phyloP scores from a whole-genome alignment of 2,329 filamentous ascomycete species.

The Ophiostoma sp. region DNA sequence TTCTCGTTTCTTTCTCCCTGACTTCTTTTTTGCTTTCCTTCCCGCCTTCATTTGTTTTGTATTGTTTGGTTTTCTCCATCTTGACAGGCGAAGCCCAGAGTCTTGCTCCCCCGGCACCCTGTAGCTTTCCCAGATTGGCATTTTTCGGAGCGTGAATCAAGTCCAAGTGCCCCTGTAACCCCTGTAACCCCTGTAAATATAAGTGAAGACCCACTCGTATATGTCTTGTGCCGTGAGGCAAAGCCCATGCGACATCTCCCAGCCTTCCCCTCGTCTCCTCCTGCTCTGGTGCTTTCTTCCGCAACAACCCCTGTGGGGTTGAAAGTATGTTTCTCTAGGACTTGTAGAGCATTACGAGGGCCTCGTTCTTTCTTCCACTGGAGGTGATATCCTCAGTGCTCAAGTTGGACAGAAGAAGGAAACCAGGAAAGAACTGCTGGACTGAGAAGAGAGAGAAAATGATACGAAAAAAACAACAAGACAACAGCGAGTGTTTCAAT shows the following conservation, averaged over 20 bases:
- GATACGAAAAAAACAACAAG: not conserved
- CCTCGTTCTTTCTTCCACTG: not conserved
- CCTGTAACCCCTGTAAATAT: not conserved
- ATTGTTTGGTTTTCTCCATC: not conserved
- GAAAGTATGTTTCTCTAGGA: not conserved
- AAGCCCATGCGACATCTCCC: not conserved
- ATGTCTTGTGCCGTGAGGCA: not conserved
- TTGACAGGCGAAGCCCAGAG: not conserved
- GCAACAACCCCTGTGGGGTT: not conserved
- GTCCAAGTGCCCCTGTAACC: not conserved
- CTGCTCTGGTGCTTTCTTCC: not conserved
- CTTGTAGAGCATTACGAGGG: not conserved
- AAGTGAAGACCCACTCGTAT: not conserved
- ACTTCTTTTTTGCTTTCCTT: not conserved
- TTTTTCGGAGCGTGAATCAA: not conserved
- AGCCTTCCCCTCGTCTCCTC: not conserved
- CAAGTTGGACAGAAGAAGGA: too few species aligned
- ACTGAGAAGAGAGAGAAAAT: not conserved
- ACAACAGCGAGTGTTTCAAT: not conserved
- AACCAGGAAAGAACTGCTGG: not conserved
- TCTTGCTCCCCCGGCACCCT: not conserved
- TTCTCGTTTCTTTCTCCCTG: slow-evolving; percentile 19
- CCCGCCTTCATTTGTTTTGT: not conserved
- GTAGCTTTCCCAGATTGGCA: not conserved
- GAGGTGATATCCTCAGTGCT: not conserved